Base-by-base conservation (phyloP, 139 green algal species). In the Edaphochlamys debaryana region DNA sequence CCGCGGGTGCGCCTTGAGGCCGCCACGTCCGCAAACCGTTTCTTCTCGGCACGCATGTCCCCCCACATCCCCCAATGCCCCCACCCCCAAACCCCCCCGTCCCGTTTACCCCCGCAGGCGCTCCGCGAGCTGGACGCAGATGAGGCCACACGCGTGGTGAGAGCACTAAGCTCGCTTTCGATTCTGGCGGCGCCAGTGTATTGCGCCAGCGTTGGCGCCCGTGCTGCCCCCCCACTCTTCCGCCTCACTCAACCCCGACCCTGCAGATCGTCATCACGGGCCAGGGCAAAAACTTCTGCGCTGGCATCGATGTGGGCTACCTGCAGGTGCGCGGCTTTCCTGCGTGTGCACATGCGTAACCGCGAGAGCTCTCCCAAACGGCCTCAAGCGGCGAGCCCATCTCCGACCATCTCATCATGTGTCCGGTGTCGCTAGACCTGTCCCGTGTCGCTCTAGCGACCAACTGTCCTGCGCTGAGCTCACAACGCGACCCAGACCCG, bases 301-400 rank as follows among this genome's bases (percentile, higher is more conserved):
- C 77, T 2, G 84, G 84, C 36, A 88, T 88, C 58, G 84, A 88
- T 41, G 60, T 88, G 32, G 60, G 36, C 41, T 85, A 88, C 45
- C 69, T 88, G 30, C 52, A n/a, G n/a, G n/a, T n/a, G n/a, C n/a
- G n/a, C n/a, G n/a, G n/a, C n/a, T n/a, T n/a, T n/a, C n/a, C n/a
- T n/a, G n/a, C n/a, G n/a, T n/a, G n/a, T n/a, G n/a, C n/a, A n/a
- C n/a, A n/a, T n/a, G n/a, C n/a, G n/a, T n/a, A n/a, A n/a, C n/a
- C n/a, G n/a, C n/a, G n/a, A n/a, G n/a, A n/a, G n/a, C n/a, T n/a
- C n/a, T n/a, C n/a, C n/a, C n/a, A n/a, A n/a, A n/a, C n/a, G n/a
- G n/a, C n/a, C n/a, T n/a, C n/a, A n/a, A n/a, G n/a, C n/a, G n/a
- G n/a, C n/a, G n/a, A n/a, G n/a, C n/a, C n/a, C n/a, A n/a, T n/a